These are phyloP conservation scores for Solanum pennellii DNA, from an alignment of 257 asterid genomes.

Conservation along the genomic window DNA sequence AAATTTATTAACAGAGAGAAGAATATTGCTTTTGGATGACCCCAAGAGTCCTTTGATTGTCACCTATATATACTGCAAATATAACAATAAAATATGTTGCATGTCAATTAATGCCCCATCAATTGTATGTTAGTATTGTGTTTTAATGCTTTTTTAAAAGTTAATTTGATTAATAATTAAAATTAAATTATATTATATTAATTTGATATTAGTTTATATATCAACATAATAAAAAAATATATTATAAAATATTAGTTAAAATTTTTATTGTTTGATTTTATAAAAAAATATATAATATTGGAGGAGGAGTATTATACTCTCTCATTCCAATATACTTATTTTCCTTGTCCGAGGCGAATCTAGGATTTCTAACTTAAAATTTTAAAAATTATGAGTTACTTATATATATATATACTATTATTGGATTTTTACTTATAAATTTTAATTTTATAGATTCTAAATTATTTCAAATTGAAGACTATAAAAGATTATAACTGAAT, in stretches of 20 bases:
- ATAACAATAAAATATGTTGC: background rate
- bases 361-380: background rate
- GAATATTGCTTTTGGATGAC: background rate
- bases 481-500: background rate
- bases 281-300: too few relatives aligned
- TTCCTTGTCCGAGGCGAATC: too few relatives aligned
- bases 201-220: too few relatives aligned
- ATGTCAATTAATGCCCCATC: background rate
- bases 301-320: too few relatives aligned
- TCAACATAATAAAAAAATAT: too few relatives aligned
- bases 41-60: background rate
- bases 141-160: too few relatives aligned
- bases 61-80: background rate
- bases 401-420: background rate
- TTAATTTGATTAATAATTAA: too few relatives aligned
- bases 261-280: too few relatives aligned
- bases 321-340: background rate
- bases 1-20: background rate
- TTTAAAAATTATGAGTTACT: background rate
- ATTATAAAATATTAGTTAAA: too few relatives aligned
- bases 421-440: background rate
- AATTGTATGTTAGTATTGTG: background rate
- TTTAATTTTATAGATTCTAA: too few relatives aligned
- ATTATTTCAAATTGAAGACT: background rate
- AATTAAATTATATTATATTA: too few relatives aligned